Base-by-base conservation (phyloP, 257 asterid species). In the Penstemon newberryi region DNA sequence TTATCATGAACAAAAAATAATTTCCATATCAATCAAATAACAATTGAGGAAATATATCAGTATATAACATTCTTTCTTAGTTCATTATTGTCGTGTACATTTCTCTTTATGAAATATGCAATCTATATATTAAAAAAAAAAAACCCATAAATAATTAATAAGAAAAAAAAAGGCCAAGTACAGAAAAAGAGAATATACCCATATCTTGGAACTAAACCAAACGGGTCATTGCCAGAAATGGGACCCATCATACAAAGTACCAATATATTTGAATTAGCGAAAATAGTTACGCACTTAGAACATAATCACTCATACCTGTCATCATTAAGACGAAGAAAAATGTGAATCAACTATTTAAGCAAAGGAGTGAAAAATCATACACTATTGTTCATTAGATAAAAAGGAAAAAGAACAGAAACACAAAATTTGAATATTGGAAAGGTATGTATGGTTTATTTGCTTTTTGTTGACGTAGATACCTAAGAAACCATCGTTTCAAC, bases 211-310 rank as follows among this genome's bases (percentile, higher is more conserved):
- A 58, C 56, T 67, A 59, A 63, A 43, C 74, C 76, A 80, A 73
- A 71, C 76, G 69, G 63, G 69, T 53, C 76, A 63, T 37, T 37
- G 44, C 52, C 69, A 9, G 4, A 33, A 19, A 73, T 7, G 79
- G 85, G 80, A 39, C 80, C 82, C 77, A 61, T n/a, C 15, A 9
- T 19, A 49, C 33, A 64, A 63, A 70, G 67, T 41, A 47, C 70
- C 67, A 69, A 41, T 5, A 8, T 25, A 25, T 25, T 25, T 25
- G 33, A 25, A 25, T 25, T 25, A 25, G 1, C 33, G 33, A 25
- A 25, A 25, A 25, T 25, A 25, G 33, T 25, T 25, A 25, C 33
- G 33, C 33, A 25, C 33, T 25, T 25, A 25, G 33, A 25, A 25
- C 33, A 25, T 25, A 25, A 25, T 25, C 33, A 25, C 43, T n/a